Evolutionary conservation across 352 stramenopile species (phyloP).

Genomic region (Phytophthora tubulina): DNA sequence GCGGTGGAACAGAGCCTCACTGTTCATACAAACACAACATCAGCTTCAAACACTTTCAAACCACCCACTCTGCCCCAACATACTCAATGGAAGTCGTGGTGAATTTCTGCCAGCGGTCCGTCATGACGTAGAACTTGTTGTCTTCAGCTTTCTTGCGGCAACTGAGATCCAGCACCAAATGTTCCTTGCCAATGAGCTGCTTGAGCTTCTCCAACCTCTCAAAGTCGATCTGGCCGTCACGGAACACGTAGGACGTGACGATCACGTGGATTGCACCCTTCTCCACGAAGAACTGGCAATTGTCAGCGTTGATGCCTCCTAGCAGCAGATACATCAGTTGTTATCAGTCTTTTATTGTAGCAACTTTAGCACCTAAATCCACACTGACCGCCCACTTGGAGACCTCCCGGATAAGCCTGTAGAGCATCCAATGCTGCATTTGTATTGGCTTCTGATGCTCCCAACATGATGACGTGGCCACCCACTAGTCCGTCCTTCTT

Average conservation of each 20-base stretch:
- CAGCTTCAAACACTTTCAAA: slow-evolving; percentile 4
- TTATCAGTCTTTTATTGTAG: neutral
- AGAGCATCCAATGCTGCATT: slow-evolving; percentile 90
- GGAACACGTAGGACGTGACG: slow-evolving; percentile 98
- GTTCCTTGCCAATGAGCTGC: slow-evolving; percentile 79
- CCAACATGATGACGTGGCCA: slow-evolving; percentile 99
- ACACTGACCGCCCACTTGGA: slow-evolving; percentile 95
- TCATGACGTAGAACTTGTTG: slow-evolving; percentile 95
- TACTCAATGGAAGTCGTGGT: slow-evolving; percentile 93
- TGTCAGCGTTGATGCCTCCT: slow-evolving; percentile 93
- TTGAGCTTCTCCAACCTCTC: slow-evolving; percentile 74
- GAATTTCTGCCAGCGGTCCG: slow-evolving; percentile 97
- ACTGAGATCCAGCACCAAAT: slow-evolving; percentile 95
- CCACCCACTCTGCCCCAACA: slow-evolving; percentile 2
- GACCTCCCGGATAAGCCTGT: slow-evolving; percentile 88
- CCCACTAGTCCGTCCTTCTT: slow-evolving; percentile 88
- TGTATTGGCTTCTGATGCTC: slow-evolving; percentile 91
- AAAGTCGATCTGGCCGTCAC: slow-evolving; percentile 92
- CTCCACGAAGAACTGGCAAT: slow-evolving; percentile 95
- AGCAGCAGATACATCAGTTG: slow-evolving; percentile 9
- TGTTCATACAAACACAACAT: slow-evolving; percentile 34
- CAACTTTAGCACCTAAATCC: neutral
- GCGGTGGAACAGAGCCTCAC: slow-evolving; percentile 86
- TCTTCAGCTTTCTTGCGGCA: slow-evolving; percentile 93
- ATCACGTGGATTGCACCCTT: slow-evolving; percentile 98